Base-by-base conservation (phyloP, 2,329 filamentous ascomycete genomes). In the Neonectria hederae region DNA sequence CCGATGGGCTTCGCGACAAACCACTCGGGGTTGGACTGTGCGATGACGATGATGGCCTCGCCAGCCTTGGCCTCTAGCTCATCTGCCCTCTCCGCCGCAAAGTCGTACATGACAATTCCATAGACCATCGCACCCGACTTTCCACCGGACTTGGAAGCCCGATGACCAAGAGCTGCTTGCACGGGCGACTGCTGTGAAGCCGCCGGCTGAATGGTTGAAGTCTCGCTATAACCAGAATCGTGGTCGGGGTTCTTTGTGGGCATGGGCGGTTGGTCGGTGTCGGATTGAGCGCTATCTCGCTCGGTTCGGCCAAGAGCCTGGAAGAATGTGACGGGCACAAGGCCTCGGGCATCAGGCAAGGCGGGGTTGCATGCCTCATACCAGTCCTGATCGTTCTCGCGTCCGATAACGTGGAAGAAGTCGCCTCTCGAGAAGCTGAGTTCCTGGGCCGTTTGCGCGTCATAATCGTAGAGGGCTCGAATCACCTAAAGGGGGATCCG, bases 1-100 rank as follows among this genome's bases (percentile, higher is more conserved):
- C 94, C 95, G 77, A 99, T 99, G n/a, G 96, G 96, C 81, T 99
- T 99, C 54, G 96, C 96, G 66, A 99, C 95, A 76, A 98, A 98
- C 96, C 96, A 99, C 80, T 99, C 96, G 5, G 95, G 93, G 75
- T 98, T 98, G 7, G 95, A 98, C 79, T 98, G 96, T 48, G 96
- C 96, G 76, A 98, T 98, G 59, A 99, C 94, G 69, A 99, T 97
- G 75, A 99, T 97, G 57, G 94, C 93, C 80, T 99, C 96, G 62
- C 94, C 95, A 51, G 93, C 92, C 79, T 97, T 97, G 53, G 96
- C 96, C 71, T 97, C 94, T 63, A 99, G 82, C 81, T 99, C 96
- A 78, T 99, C 96, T n/a, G 94, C 92, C 62, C 95, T 85, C 80
- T 98, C 95, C 0, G 96, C 96, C 71, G 92, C 89, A 80, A 99